phyloP scores from a whole-genome alignment of 192 early-diverging fungal genomes.

The Podila epigama region DNA sequence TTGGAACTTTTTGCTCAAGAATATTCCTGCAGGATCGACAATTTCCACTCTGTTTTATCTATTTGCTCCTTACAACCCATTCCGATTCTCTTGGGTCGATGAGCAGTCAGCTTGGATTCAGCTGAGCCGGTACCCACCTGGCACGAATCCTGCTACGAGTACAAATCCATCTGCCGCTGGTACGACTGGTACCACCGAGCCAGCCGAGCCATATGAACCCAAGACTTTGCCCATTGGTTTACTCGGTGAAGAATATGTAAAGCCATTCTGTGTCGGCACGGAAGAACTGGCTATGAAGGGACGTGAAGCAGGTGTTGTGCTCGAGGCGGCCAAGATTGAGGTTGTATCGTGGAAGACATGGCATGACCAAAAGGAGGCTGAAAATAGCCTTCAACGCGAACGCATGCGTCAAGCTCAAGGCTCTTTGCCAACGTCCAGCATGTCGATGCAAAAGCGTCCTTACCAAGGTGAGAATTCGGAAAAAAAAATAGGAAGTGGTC shows the following conservation, averaged over 20 bases:
- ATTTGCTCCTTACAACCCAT: conserved; percentile 53
- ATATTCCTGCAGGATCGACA: conserved; percentile 58
- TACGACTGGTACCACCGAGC: background rate
- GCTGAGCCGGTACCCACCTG: conserved; percentile 31
- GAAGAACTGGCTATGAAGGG: conserved; percentile 34
- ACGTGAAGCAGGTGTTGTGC: conserved; percentile 32
- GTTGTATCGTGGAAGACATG: conserved; percentile 46
- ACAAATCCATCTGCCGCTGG: conserved; percentile 9
- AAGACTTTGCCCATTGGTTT: conserved; percentile 35
- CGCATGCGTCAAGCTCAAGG: background rate
- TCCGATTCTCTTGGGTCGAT: conserved; percentile 61
- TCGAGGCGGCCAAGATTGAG: conserved; percentile 52
- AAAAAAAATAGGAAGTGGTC: too few species aligned
- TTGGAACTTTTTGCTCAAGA: conserved; percentile 59
- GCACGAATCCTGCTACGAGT: conserved; percentile 1
- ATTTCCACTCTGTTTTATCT: conserved; percentile 58
- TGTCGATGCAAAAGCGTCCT: background rate
- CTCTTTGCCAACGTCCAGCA: background rate
- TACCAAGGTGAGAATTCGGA: background rate
- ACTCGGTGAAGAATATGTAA: conserved; percentile 47
- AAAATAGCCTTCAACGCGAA: conserved; percentile 12
- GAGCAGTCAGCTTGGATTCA: conserved; percentile 58
- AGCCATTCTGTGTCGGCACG: conserved; percentile 31
- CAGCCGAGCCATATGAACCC: conserved; percentile 5
- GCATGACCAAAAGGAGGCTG: conserved; percentile 26